These are phyloP conservation scores for Amanita jacksonii DNA, from an alignment of 768 basidiomycete genomes.

Conservation along the genomic window DNA sequence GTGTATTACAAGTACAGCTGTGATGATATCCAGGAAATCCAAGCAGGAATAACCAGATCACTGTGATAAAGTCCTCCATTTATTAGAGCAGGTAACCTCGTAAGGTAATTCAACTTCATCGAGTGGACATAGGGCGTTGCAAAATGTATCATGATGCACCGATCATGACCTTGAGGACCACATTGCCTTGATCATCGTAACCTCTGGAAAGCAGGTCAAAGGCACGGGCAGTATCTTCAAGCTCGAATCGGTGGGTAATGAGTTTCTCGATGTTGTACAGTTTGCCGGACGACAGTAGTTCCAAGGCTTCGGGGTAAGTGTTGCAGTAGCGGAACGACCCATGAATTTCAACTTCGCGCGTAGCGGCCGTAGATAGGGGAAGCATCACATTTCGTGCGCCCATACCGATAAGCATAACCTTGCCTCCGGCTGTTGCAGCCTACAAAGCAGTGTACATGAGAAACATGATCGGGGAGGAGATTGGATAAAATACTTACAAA, in stretches of 20 bases:
- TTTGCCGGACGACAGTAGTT: slow-evolving; percentile 59
- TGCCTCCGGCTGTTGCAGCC: slow-evolving; percentile 79
- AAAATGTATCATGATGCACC: slow-evolving; percentile 25
- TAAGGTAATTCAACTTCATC: not conserved
- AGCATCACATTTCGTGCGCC: slow-evolving; percentile 74
- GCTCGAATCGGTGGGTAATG: slow-evolving; percentile 66
- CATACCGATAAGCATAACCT: slow-evolving; percentile 94
- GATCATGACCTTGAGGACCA: slow-evolving; percentile 90
- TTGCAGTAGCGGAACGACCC: slow-evolving; percentile 89
- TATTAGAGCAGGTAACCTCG: slow-evolving; percentile 4
- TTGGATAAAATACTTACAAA: slow-evolving; percentile 47
- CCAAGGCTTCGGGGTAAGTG: slow-evolving; percentile 83
- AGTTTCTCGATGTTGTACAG: slow-evolving; percentile 61
- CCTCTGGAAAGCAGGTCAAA: slow-evolving; percentile 79
- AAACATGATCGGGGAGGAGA: not conserved
- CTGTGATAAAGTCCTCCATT: slow-evolving; percentile 2
- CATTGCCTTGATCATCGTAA: slow-evolving; percentile 63
- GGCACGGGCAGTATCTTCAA: slow-evolving; percentile 59
- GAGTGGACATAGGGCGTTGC: not conserved
- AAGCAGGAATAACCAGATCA: slow-evolving; percentile 3
- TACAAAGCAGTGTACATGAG: slow-evolving; percentile 23
- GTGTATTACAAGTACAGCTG: slow-evolving; percentile 6
- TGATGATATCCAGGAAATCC: slow-evolving; percentile 6
- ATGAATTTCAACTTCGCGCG: slow-evolving; percentile 86
- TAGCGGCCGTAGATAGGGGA: slow-evolving; percentile 75